Base-by-base conservation (phyloP, 2,329 filamentous ascomycete genomes). In the Blastomyces silverae region DNA sequence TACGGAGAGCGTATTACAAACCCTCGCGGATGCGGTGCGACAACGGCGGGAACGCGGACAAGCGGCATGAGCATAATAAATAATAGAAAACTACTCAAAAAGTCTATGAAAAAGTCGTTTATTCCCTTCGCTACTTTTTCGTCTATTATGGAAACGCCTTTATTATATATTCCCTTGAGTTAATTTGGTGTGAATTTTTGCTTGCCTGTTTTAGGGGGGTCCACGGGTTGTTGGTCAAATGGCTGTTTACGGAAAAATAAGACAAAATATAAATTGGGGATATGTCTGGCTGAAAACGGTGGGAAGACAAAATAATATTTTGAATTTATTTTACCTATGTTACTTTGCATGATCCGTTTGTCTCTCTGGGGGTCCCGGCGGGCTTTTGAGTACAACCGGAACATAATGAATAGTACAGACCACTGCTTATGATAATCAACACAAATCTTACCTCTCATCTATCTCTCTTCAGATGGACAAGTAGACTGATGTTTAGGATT, bases 21-120 rank as follows among this genome's bases (percentile, higher is more conserved):
- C 82, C 61, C 84, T 99, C 56, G 93, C 93, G 22, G 84, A 87
- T 63, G 90, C 92, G 37, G 91, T 97, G 63, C 87, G 87, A 74
- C 84, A 88, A 75, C 85, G 91, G 72, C 52, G 57, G 46, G 63
- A 64, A 44, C 17, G 39, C 17, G 37, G 28, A n/a, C 39, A 59
- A 56, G 22, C 53, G 4, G 62, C 53, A 5, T 63, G 34, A 37
- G 34, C 25, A 56, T 58, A 57, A 37, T 31, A 31, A 57, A 37
- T 31, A 31, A 31, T 22, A 42, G n/a, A n/a, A 25, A 58, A 13
- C 8, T 10, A 6, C 5, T n/a, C n/a, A 25, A 50, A n/a, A 22
- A 11, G 48, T 46, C 20, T 20, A 31, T 34, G 48, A 37, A 46
- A 34, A 50, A 10, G 34, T 37, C 8, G 7, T 37, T 37, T 10